Evolutionary conservation across 352 stramenopile species (phyloP).

Genomic region (Globisporangium paddicum): DNA sequence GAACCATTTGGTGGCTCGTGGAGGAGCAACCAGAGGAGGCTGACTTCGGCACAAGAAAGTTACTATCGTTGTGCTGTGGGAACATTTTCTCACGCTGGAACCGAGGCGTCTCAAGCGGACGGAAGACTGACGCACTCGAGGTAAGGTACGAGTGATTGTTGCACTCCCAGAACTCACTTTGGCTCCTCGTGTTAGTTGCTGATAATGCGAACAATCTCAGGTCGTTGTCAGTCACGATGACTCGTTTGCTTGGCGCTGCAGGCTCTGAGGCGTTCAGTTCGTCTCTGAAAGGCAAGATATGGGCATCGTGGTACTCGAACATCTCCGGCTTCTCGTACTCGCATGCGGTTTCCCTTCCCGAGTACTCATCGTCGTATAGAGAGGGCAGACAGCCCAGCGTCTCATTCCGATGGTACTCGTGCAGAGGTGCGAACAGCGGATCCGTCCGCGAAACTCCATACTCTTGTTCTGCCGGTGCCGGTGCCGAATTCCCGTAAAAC

Average conservation of each 20-base stretch:
- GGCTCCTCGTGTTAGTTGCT: background rate
- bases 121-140: background rate
- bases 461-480: background rate
- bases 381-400: constrained; percentile 4
- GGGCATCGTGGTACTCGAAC: background rate
- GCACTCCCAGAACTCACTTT: constrained; percentile 3
- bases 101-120: background rate
- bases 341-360: background rate
- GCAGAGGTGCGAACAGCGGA: background rate
- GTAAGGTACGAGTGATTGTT: background rate
- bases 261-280: constrained; percentile 25
- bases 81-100: constrained; percentile 21
- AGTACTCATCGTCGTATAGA: constrained; percentile 14
- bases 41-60: constrained; percentile 1
- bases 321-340: constrained; percentile 5
- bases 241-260: constrained; percentile 34
- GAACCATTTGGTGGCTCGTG: constrained; percentile 12
- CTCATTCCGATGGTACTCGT: constrained; percentile 5
- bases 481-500: background rate
- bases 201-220: constrained; percentile 21
- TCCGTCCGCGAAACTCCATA: background rate
- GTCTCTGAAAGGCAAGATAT: constrained; percentile 10
- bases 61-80: constrained; percentile 8
- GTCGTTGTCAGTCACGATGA: constrained; percentile 44
- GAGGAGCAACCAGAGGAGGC: constrained; percentile 1